Percentiles rank a stretch among this genome's conserved stretches.
These are phyloP conservation scores for Nicotiana rustica DNA, from an alignment of 305 asterid species.

Conservation along the genomic window DNA sequence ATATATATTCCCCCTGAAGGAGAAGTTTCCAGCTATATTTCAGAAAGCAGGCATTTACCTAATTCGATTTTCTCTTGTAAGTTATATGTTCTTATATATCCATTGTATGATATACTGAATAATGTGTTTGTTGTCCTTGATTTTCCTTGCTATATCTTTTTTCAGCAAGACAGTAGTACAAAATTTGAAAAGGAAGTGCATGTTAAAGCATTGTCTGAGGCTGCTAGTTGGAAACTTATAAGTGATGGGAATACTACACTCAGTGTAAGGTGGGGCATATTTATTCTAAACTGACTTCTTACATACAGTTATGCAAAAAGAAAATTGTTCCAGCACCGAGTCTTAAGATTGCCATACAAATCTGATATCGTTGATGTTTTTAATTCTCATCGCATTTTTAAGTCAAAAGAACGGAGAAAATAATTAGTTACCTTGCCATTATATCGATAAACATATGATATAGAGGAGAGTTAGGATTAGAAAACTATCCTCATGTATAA, in stretches of 20 bases:
- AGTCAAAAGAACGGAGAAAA: slow-evolving; percentile 5
- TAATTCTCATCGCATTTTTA: not conserved
- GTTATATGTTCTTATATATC: slow-evolving; percentile 32
- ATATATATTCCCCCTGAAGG: slow-evolving; percentile 51
- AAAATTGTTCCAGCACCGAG: not conserved
- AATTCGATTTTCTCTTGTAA: slow-evolving; percentile 67
- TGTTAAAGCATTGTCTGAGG: slow-evolving; percentile 52
- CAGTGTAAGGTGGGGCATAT: slow-evolving; percentile 48
- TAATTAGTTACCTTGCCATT: not conserved
- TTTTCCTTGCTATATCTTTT: slow-evolving; percentile 37
- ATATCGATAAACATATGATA: not conserved
- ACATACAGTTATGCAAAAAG: not conserved
- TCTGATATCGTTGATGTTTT: not conserved
- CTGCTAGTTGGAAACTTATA: slow-evolving; percentile 55
- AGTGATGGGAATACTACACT: slow-evolving; percentile 40
- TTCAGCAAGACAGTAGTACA: slow-evolving; percentile 47
- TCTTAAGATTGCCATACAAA: not conserved
- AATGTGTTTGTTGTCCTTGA: slow-evolving; percentile 34
- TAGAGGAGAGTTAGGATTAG: not conserved
- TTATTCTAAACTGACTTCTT: slow-evolving; percentile 12
- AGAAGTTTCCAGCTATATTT: slow-evolving; percentile 44
- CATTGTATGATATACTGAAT: slow-evolving; percentile 30
- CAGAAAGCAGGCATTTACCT: slow-evolving; percentile 59
- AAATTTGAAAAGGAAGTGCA: slow-evolving; percentile 48
- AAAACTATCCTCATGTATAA: not conserved